Conservation (phyloP, 176 grass and related monocot genomes). For the Paspalum vaginatum region DNA sequence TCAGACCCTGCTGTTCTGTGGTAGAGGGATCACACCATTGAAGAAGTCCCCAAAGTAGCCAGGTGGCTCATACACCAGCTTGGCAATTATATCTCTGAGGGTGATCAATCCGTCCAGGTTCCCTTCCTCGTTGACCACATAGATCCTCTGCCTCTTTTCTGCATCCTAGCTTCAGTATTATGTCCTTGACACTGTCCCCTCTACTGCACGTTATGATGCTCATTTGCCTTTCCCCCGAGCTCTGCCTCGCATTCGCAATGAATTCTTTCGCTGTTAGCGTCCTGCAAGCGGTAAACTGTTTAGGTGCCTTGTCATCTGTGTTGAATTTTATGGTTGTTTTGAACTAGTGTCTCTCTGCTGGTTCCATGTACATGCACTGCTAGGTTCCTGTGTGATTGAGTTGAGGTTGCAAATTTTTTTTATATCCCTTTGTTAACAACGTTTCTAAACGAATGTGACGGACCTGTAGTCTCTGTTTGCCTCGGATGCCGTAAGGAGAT, state of each 20-base stretch:
- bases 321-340: neutral
- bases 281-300: slow-evolving; percentile 36
- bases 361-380: neutral
- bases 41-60: slow-evolving; percentile 95
- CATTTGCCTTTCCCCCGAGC: slow-evolving; percentile 53
- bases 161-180: slow-evolving; percentile 74
- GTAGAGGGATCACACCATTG: slow-evolving; percentile 74
- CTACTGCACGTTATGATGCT: slow-evolving; percentile 67
- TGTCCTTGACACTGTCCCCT: slow-evolving; percentile 65
- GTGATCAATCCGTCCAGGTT: slow-evolving; percentile 76
- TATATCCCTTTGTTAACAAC: no score
- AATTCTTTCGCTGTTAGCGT: slow-evolving; percentile 69
- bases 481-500: slow-evolving; percentile 81
- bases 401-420: no score
- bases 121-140: slow-evolving; percentile 52
- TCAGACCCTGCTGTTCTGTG: slow-evolving; percentile 70
- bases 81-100: slow-evolving; percentile 85
- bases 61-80: slow-evolving; percentile 78
- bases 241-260: slow-evolving; percentile 49
- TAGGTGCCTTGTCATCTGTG: neutral
- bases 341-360: no score
- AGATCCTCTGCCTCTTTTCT: slow-evolving; percentile 77
- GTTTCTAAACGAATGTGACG: no score
- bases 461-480: slow-evolving; percentile 87
- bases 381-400: no score